Conservation (phyloP, 2,329 filamentous ascomycete species). For the Whalleya microplaca region DNA sequence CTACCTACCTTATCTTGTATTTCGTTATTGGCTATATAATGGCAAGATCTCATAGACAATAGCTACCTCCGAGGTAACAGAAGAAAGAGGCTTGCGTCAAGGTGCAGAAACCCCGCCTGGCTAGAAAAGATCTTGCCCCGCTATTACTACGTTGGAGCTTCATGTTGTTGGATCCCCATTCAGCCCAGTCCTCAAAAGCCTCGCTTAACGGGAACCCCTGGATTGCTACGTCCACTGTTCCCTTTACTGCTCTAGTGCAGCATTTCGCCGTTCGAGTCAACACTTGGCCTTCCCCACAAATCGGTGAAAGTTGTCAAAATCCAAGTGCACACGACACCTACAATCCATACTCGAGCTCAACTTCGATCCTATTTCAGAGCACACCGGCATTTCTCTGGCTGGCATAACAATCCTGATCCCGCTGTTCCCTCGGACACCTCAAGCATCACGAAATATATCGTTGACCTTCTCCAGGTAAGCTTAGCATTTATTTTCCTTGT, state of each 20-base stretch:
- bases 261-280: conserved; percentile 8
- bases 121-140: neutral
- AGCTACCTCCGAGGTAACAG: neutral
- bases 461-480: neutral
- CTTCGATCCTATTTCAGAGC: neutral
- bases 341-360: conserved; percentile 20
- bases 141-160: neutral
- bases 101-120: neutral
- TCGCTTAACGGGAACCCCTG: conserved; percentile 15
- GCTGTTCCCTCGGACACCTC: neutral
- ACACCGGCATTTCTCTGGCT: conserved; percentile 12
- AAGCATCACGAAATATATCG: neutral
- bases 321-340: conserved; percentile 31
- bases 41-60: neutral
- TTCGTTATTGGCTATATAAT: neutral
- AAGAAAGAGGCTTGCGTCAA: neutral
- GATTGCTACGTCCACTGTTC: neutral
- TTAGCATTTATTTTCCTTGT: neutral
- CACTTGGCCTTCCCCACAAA: conserved; percentile 35
- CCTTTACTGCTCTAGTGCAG: neutral
- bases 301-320: conserved; percentile 43
- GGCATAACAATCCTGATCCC: neutral
- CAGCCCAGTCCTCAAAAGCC: neutral
- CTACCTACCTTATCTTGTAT: too few species aligned
- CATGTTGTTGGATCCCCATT: neutral